These are phyloP conservation scores for Pythium myriotylum DNA, from an alignment of 352 stramenopile species.

Conservation along the genomic window DNA sequence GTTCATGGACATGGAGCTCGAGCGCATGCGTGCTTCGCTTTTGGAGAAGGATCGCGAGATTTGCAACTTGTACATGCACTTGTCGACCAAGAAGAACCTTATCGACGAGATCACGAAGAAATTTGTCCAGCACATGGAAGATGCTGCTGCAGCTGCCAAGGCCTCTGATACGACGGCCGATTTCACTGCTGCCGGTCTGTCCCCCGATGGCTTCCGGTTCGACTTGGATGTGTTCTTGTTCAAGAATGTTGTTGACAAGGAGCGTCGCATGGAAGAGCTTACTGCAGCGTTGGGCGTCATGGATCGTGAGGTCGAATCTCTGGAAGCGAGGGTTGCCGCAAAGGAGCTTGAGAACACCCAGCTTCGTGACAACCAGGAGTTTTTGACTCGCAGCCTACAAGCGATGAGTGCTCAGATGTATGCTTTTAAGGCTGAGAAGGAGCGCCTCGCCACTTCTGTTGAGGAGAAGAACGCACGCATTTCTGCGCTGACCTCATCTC, in stretches of 20 bases:
- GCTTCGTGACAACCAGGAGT: slow-evolving; percentile 58
- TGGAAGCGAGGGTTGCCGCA: slow-evolving; percentile 54
- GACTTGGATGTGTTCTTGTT: slow-evolving; percentile 81
- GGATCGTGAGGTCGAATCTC: slow-evolving; percentile 64
- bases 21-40: slow-evolving; percentile 46
- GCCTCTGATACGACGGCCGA: slow-evolving; percentile 5
- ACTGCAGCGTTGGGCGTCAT: slow-evolving; percentile 61
- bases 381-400: slow-evolving; percentile 47
- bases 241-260: slow-evolving; percentile 69
- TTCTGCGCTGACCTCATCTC: slow-evolving; percentile 49
- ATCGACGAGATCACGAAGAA: slow-evolving; percentile 73
- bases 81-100: slow-evolving; percentile 82
- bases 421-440: slow-evolving; percentile 62
- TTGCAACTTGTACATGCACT: slow-evolving; percentile 74
- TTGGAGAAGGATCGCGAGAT: slow-evolving; percentile 85
- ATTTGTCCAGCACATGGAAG: slow-evolving; percentile 60
- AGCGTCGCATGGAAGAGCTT: slow-evolving; percentile 67
- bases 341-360: slow-evolving; percentile 60
- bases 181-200: slow-evolving; percentile 1
- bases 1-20: slow-evolving; percentile 47
- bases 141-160: slow-evolving; percentile 31
- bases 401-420: slow-evolving; percentile 55
- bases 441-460: slow-evolving; percentile 44
- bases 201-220: slow-evolving; percentile 39
- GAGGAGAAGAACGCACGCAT: slow-evolving; percentile 67